Base-by-base conservation (phyloP, 139 green algal genomes). In the Tetradesmus lagerheimii region DNA sequence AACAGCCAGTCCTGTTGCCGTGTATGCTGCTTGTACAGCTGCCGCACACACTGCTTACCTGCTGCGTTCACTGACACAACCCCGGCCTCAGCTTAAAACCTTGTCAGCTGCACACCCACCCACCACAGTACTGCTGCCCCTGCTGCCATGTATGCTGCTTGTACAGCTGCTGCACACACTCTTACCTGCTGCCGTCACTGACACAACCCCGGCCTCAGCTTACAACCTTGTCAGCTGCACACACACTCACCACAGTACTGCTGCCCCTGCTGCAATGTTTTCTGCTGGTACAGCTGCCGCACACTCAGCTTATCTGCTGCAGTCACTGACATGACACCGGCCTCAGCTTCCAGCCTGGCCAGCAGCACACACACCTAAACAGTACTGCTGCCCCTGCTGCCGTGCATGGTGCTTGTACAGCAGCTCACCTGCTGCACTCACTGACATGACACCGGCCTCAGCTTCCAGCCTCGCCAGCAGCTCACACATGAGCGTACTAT, bases 401-500 rank as follows among this genome's bases (percentile, higher is more conserved):
- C n/a, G n/a, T n/a, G n/a, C n/a, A n/a, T n/a, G n/a, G n/a, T 50
- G 11, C 8, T 53, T 38, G 31, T 35, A 53, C 47, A 57, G 9
- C 38, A 53, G 29, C 81, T 87, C 37, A 87, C 81, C 38, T 57
- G 81, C 81, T 37, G 81, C 81, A 0, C 47, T 25, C 15, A 87
- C 15, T 20, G 27, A 27, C 50, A 87, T 34, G 38, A 78, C 38
- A 11, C 81, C 81, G 3, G 31, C n/a, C 16, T 20, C 53, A 0
- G 2, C 1, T 6, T 38, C n/a, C 31, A 87, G 50, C 50, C 31
- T 15, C 53, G 0, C 1, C 31, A 77, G 8, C 34, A 47, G 31
- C 34, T 53, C 57, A 71, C 57, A 71, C 45, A 57, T n/a, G n/a
- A n/a, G n/a, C n/a, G n/a, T n/a, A n/a, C 8, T 14, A 20, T 62